Evolutionary conservation across 2,329 filamentous ascomycete genomes (phyloP).

Genomic region (Cadophora sp.): DNA sequence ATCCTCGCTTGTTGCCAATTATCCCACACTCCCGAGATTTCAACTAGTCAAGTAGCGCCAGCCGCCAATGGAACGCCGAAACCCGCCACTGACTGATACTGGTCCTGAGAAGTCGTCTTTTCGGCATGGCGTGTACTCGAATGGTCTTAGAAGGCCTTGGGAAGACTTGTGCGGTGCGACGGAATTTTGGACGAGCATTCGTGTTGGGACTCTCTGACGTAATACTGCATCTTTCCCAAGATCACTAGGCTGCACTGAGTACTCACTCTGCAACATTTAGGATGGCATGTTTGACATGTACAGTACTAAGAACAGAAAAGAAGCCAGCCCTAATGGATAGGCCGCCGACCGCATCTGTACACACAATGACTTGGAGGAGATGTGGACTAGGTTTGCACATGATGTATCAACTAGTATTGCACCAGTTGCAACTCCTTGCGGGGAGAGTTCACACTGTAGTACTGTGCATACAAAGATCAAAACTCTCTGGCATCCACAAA

Average conservation of each 20-base stretch:
- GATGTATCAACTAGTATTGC: background rate
- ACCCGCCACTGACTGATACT: background rate
- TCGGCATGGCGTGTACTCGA: background rate
- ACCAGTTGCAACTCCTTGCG: background rate
- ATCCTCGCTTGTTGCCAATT: background rate
- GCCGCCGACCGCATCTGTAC: background rate
- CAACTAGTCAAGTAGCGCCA: background rate
- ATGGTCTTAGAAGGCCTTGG: background rate
- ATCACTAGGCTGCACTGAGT: background rate
- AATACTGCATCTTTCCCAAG: background rate
- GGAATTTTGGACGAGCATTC: background rate
- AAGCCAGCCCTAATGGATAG: background rate
- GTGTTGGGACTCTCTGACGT: background rate
- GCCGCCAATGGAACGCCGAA: constrained; percentile 1
- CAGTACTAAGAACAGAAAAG: background rate
- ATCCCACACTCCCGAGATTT: constrained; percentile 8
- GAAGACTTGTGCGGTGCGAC: background rate
- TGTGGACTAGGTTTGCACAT: background rate
- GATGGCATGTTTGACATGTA: constrained; percentile 1
- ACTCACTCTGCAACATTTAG: background rate
- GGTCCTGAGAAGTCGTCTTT: no score
- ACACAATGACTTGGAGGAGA: background rate
- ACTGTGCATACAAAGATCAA: no score
- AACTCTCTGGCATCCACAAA: background rate
- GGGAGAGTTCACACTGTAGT: background rate